Evolutionary conservation across 2,329 filamentous ascomycete genomes (phyloP), one percentile per base, ranked within the genome.

Genomic region (Neonectria neomacrospora): DNA sequence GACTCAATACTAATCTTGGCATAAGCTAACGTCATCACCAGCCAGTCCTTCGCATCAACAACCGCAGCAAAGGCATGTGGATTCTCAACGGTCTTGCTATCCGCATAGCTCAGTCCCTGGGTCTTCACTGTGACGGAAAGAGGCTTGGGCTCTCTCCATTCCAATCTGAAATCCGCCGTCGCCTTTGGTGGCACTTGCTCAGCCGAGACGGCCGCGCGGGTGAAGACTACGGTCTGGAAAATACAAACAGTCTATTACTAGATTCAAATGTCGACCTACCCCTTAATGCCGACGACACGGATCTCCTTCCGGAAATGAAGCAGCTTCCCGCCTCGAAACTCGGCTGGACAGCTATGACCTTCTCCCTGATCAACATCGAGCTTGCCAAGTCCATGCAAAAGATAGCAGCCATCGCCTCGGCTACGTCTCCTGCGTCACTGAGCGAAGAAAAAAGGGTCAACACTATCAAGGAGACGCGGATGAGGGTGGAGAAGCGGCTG

Each of bases 131-230:
- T 9, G 85, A 88, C 48, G 78, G 79, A 18, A 73, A 71, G 1
- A 72, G 77, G 18, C 76, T 87, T 3, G 79, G 79, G 0, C 74
- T 89, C 0, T 76, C 81, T 0, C 80, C 83, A 0, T 88, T 86
- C 48, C 85, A 88, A 53, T 79, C 81, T 1, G 85, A 89, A 67
- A 81, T 88, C 65, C 79, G 86, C 9, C 80, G 86, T 3, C 78
- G 87, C 2, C 68, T 88, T 0, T 89, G 86, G 83, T 88, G 84
- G 80, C 66, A 73, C 11, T 71, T 88, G 1, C 82, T 83, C 50
- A 80, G 81, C 2, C 77, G 85, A 1, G 86, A 88, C 60, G 78
- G 80, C 18, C 63, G 71, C 50, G 81, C 83, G 1, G 83, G 83
- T 3, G 86, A 89, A 67, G 86, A 88, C 60, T 85, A 88, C 64